Percentiles rank a stretch among this genome's conserved stretches.
Conservation (phyloP, 2,329 filamentous ascomycete genomes). For the Zalaria sp. region DNA sequence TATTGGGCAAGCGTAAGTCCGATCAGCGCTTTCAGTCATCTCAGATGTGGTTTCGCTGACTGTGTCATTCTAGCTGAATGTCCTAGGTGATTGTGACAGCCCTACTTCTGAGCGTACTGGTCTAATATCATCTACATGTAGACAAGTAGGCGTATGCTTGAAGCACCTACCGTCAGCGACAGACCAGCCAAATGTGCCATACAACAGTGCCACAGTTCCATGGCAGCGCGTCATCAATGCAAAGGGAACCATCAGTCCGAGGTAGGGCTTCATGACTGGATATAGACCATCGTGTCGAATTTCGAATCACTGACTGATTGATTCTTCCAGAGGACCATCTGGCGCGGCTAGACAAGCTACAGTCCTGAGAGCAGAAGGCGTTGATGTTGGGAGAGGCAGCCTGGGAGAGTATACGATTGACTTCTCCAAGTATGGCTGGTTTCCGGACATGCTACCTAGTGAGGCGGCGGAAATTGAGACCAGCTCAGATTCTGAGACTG, state of each 20-base stretch:
- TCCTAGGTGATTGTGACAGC: slow-evolving; percentile 23
- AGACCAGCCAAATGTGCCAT: slow-evolving; percentile 32
- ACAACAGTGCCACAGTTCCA: slow-evolving; percentile 67
- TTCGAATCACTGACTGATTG: slow-evolving; percentile 29
- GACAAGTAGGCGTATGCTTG: slow-evolving; percentile 81
- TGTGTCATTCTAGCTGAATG: slow-evolving; percentile 25
- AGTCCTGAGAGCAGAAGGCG: slow-evolving; percentile 31
- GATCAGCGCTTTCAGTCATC: neutral
- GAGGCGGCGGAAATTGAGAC: slow-evolving; percentile 11
- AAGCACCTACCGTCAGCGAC: slow-evolving; percentile 58
- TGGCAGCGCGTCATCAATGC: slow-evolving; percentile 91
- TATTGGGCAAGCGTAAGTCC: slow-evolving; percentile 57
- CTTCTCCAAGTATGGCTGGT: slow-evolving; percentile 34
- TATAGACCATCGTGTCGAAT: slow-evolving; percentile 77
- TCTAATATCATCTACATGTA: slow-evolving; percentile 9
- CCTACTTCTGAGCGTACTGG: neutral
- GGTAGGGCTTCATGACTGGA: slow-evolving; percentile 75
- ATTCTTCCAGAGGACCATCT: slow-evolving; percentile 18
- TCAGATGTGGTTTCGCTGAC: slow-evolving; percentile 1
- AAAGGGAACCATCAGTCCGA: slow-evolving; percentile 72
- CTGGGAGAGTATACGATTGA: slow-evolving; percentile 35
- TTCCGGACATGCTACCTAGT: slow-evolving; percentile 22
- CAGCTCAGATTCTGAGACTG: slow-evolving; percentile 3
- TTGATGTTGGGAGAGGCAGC: slow-evolving; percentile 28
- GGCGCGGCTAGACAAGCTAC: slow-evolving; percentile 33